Conservation (phyloP, 2,329 filamentous ascomycete species). For the Alternaria dauci region DNA sequence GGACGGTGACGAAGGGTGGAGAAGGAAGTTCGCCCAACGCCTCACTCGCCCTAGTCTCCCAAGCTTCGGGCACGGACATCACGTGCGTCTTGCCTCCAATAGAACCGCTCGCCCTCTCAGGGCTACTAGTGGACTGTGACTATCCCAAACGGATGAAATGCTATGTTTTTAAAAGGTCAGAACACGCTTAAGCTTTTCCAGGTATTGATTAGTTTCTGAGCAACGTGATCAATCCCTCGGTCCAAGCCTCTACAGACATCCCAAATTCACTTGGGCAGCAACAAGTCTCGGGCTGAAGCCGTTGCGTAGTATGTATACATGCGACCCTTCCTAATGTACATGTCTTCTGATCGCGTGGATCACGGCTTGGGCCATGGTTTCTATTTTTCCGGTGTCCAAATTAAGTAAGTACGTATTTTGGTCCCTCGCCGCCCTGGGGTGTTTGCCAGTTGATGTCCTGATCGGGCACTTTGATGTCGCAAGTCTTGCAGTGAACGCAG, state of each 20-base stretch:
- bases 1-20: constrained; percentile 25
- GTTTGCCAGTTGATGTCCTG: constrained; percentile 96
- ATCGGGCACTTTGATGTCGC: constrained; percentile 95
- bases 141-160: not conserved
- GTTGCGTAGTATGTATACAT: constrained; percentile 14
- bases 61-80: constrained; percentile 20
- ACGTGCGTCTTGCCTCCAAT: constrained; percentile 8
- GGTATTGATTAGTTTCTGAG: not conserved
- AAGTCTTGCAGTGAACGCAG: constrained; percentile 99
- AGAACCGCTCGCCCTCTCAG: constrained; percentile 1
- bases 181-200: not conserved
- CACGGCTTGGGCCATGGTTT: not conserved
- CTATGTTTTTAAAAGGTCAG: not conserved
- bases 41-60: constrained; percentile 14
- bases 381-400: not conserved
- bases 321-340: constrained; percentile 20
- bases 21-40: constrained; percentile 21
- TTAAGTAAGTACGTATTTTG: constrained; percentile 70
- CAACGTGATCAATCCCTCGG: not conserved
- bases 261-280: constrained; percentile 20
- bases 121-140: constrained; percentile 8
- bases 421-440: constrained; percentile 85
- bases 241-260: not conserved
- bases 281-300: constrained; percentile 14
- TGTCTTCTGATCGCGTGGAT: not conserved